Evolutionary conservation across 1,139 yeast species (phyloP).

Genomic region (Wickerhamomyces sp.): DNA sequence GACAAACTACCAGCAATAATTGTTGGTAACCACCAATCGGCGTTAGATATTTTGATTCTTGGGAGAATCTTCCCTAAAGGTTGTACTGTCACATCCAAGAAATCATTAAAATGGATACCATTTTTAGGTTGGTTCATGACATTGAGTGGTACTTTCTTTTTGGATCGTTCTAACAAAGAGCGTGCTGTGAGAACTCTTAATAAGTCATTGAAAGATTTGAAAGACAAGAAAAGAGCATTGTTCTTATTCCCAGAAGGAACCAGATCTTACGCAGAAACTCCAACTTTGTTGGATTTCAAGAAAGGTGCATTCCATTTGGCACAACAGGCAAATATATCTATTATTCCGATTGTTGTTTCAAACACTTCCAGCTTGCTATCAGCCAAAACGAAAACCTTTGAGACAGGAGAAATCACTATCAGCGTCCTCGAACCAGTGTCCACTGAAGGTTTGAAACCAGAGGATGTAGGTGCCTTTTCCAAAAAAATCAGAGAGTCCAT

Average conservation of each 20-base stretch:
- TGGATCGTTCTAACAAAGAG: slow-evolving; percentile 77
- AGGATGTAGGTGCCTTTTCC: slow-evolving; percentile 52
- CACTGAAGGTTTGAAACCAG: slow-evolving; percentile 51
- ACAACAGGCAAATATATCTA: slow-evolving; percentile 83
- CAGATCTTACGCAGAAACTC: slow-evolving; percentile 66
- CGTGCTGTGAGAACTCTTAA: slow-evolving; percentile 74
- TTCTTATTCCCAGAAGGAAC: slow-evolving; percentile 97
- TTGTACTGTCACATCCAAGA: slow-evolving; percentile 90
- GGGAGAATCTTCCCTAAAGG: slow-evolving; percentile 85
- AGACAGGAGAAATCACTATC: slow-evolving; percentile 60
- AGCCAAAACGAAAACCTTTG: slow-evolving; percentile 51
- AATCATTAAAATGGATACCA: slow-evolving; percentile 80
- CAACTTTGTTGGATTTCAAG: slow-evolving; percentile 80
- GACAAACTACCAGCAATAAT: slow-evolving; percentile 70
- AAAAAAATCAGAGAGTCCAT: slow-evolving; percentile 36
- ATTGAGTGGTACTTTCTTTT: slow-evolving; percentile 83
- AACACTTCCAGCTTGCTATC: slow-evolving; percentile 77
- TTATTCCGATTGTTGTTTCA: slow-evolving; percentile 82
- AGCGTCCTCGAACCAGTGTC: slow-evolving; percentile 66
- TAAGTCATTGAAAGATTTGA: slow-evolving; percentile 59
- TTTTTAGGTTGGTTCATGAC: slow-evolving; percentile 96
- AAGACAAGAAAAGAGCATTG: slow-evolving; percentile 58
- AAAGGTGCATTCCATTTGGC: slow-evolving; percentile 99
- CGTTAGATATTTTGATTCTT: slow-evolving; percentile 73
- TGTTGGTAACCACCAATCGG: slow-evolving; percentile 89